Percentiles rank a stretch among this genome's conserved stretches.
phyloP scores from a whole-genome alignment of 176 grass and related monocot genomes.

The Aegilops tauschii region DNA sequence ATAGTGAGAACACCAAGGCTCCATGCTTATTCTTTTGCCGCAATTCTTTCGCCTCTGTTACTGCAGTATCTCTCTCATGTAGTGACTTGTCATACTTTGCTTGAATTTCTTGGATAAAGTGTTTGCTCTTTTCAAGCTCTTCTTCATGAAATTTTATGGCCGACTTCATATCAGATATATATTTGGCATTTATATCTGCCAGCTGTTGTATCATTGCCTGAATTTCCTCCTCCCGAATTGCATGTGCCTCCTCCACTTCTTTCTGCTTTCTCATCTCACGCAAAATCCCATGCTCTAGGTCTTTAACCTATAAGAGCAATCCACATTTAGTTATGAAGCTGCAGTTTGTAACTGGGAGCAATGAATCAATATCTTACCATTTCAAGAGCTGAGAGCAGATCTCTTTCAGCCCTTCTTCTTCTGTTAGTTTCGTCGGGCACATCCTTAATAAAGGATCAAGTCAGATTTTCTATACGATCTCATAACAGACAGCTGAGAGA shows the following conservation, averaged over 20 bases:
- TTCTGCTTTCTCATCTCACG: slow-evolving; percentile 47
- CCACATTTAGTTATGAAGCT: background rate
- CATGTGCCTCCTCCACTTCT: slow-evolving; percentile 39
- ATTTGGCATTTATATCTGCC: slow-evolving; percentile 11
- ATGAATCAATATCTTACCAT: slow-evolving; percentile 38
- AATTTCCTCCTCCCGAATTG: slow-evolving; percentile 34
- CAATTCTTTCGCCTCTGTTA: slow-evolving; percentile 31
- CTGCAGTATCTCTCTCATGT: slow-evolving; percentile 34
- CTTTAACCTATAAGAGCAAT: slow-evolving; percentile 31
- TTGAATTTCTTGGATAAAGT: slow-evolving; percentile 45
- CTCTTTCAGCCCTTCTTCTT: slow-evolving; percentile 56
- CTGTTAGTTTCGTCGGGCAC: slow-evolving; percentile 53
- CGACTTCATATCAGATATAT: slow-evolving; percentile 34
- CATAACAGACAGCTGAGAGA: background rate
- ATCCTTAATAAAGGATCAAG: slow-evolving; percentile 40
- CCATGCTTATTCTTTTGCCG: slow-evolving; percentile 22
- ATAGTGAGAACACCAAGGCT: slow-evolving; percentile 28
- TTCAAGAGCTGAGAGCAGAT: slow-evolving; percentile 47
- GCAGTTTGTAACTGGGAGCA: background rate
- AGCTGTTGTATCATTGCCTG: slow-evolving; percentile 28
- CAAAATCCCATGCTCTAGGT: slow-evolving; percentile 29
- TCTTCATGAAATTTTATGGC: slow-evolving; percentile 37
- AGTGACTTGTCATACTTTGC: slow-evolving; percentile 37
- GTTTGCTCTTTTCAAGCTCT: slow-evolving; percentile 34
- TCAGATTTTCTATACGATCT: slow-evolving; percentile 31